phyloP scores from a whole-genome alignment of 495 filamentous ascomycete species.

The Usnea hakonensis region DNA sequence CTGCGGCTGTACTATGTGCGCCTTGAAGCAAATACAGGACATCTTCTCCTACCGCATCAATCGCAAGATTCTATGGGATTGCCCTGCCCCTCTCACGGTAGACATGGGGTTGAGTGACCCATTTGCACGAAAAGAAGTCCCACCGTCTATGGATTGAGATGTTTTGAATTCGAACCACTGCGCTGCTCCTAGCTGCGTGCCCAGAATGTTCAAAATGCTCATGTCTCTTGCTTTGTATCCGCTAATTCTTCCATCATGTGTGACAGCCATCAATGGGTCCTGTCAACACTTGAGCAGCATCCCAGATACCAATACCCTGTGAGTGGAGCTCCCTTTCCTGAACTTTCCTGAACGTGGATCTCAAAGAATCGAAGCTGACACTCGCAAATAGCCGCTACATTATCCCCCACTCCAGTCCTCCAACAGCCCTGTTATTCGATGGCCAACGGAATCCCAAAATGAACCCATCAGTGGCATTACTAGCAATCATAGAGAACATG shows the following conservation, averaged over 20 bases:
- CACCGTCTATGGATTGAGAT: too few relatives aligned
- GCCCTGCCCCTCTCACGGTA: too few relatives aligned
- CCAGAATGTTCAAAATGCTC: background rate
- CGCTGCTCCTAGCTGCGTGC: background rate
- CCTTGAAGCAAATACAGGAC: too few relatives aligned
- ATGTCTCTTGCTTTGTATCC: background rate
- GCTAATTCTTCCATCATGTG: background rate
- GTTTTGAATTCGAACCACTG: too few relatives aligned
- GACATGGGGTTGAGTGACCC: too few relatives aligned
- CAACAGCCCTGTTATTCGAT: background rate
- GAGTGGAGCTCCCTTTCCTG: too few relatives aligned
- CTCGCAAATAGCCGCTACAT: background rate
- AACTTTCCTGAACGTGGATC: too few relatives aligned
- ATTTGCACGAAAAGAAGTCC: too few relatives aligned
- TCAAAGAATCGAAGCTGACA: background rate
- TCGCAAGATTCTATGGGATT: too few relatives aligned
- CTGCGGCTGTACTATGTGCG: too few relatives aligned
- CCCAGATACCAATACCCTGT: background rate
- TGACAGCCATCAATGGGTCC: background rate
- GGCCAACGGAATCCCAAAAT: background rate
- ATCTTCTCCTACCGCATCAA: too few relatives aligned
- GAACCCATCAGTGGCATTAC: background rate
- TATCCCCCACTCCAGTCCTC: background rate
- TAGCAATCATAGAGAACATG: constrained; percentile 4
- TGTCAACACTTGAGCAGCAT: background rate